Evolutionary conservation across 2,329 filamentous ascomycete species (phyloP).

Genomic region (Trichoderma polysporum): DNA sequence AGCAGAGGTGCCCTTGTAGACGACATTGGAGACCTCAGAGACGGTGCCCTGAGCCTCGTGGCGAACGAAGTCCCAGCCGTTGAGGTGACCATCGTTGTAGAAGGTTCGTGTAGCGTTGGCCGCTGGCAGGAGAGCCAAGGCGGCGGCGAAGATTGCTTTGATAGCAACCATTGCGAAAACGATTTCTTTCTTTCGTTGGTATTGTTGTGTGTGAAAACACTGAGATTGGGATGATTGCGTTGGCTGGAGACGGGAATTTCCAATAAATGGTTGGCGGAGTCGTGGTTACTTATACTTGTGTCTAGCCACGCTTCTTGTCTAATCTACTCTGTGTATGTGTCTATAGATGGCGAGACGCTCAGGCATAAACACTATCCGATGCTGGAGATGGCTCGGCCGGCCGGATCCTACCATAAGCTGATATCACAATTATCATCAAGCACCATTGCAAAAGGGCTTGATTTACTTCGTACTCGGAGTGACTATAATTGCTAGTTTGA

Average conservation of each 20-base stretch:
- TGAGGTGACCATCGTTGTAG: constrained; percentile 42
- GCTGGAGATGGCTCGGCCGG: neutral
- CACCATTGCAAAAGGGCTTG: neutral
- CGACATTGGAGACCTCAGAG: constrained; percentile 41
- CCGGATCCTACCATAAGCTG: neutral
- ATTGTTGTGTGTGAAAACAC: neutral
- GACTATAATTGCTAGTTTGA: neutral
- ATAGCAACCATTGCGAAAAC: constrained; percentile 18
- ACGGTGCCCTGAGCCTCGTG: constrained; percentile 45
- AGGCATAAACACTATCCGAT: neutral
- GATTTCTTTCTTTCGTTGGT: neutral
- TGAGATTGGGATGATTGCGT: neutral
- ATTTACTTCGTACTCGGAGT: neutral
- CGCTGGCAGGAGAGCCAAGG: constrained; percentile 27
- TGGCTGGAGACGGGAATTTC: neutral
- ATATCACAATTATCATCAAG: neutral
- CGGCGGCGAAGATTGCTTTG: constrained; percentile 20
- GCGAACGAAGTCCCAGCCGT: constrained; percentile 42
- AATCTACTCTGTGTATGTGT: neutral
- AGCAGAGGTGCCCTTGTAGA: constrained; percentile 39
- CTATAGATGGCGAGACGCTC: neutral
- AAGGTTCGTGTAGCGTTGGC: constrained; percentile 40
- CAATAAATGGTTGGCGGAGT: neutral
- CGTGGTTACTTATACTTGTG: constrained; percentile 9
- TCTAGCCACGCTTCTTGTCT: neutral